Conservation (phyloP, 345 rosid genomes). For the Nephelium lappaceum region DNA sequence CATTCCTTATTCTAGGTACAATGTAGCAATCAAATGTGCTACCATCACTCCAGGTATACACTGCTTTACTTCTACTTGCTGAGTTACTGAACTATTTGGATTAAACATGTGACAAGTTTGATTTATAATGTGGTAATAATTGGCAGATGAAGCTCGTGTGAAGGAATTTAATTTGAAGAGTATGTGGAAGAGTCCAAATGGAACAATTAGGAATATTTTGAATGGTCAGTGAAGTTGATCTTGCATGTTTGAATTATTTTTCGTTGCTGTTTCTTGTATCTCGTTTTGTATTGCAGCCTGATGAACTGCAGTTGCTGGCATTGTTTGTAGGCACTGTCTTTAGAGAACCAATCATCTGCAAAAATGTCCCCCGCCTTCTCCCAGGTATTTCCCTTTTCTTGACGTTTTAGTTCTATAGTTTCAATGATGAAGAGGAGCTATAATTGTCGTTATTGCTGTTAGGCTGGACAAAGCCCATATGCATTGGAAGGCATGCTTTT, state of each 20-base stretch:
- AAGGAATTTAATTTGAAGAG: constrained; percentile 84
- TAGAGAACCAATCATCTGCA: constrained; percentile 96
- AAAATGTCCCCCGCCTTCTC: constrained; percentile 81
- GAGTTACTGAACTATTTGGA: background rate
- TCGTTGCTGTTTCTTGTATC: constrained; percentile 12
- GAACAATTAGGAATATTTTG: constrained; percentile 93
- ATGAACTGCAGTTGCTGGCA: constrained; percentile 13
- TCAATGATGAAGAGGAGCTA: constrained; percentile 4
- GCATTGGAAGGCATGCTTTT: constrained; percentile 99
- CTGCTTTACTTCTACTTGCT: constrained; percentile 10
- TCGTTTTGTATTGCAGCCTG: background rate
- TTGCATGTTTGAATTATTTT: constrained; percentile 1
- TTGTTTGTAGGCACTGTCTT: constrained; percentile 87
- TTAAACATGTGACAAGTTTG: constrained; percentile 3
- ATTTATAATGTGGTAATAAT: constrained; percentile 16
- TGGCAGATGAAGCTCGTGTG: constrained; percentile 88
- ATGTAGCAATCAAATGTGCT: constrained; percentile 98
- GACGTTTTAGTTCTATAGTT: background rate
- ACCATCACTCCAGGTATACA: constrained; percentile 92
- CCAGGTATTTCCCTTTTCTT: constrained; percentile 52
- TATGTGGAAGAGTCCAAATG: constrained; percentile 99
- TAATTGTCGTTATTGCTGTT: constrained; percentile 15
- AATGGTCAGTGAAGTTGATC: constrained; percentile 57
- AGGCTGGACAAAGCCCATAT: constrained; percentile 99
- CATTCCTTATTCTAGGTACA: constrained; percentile 56